Conservation (phyloP, 495 filamentous ascomycete species). For the Sphaerosporella brunnea region DNA sequence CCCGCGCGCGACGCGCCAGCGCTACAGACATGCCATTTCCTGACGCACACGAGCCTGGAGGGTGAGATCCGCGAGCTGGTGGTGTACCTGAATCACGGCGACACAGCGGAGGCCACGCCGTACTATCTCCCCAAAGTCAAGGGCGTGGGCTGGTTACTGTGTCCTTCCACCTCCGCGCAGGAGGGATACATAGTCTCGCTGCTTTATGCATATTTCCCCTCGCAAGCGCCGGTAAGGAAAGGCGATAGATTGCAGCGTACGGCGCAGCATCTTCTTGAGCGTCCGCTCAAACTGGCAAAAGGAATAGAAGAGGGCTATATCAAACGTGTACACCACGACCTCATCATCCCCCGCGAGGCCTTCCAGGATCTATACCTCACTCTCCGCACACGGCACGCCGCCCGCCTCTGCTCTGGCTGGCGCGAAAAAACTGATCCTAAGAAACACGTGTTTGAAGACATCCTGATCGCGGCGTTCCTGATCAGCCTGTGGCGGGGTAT, state of each 20-base stretch:
- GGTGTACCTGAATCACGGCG: conserved; percentile 61
- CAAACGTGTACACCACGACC: conserved; percentile 62
- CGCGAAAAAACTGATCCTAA: conserved; percentile 67
- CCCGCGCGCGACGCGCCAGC: conserved; percentile 51
- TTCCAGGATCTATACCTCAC: conserved; percentile 65
- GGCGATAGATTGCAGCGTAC: conserved; percentile 47
- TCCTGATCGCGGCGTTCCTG: conserved; percentile 81
- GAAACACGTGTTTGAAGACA: conserved; percentile 90
- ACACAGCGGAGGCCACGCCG: conserved; percentile 44
- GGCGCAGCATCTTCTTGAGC: conserved; percentile 48
- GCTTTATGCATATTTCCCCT: conserved; percentile 43
- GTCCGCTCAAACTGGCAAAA: conserved; percentile 59
- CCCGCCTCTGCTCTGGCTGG: conserved; percentile 49
- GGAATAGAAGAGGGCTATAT: conserved; percentile 43
- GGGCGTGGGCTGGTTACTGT: conserved; percentile 56
- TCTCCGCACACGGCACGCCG: conserved; percentile 63
- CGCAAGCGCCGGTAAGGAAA: conserved; percentile 26
- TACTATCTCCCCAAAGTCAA: conserved; percentile 71
- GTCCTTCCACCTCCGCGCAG: conserved; percentile 14
- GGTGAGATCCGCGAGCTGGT: conserved; percentile 33
- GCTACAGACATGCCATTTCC: conserved; percentile 66
- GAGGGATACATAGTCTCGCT: conserved; percentile 29
- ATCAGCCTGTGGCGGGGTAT: conserved; percentile 83
- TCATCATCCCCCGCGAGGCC: conserved; percentile 49
- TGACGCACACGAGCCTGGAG: conserved; percentile 20